Conservation (phyloP, 345 rosid species). For the Populus tremula region DNA sequence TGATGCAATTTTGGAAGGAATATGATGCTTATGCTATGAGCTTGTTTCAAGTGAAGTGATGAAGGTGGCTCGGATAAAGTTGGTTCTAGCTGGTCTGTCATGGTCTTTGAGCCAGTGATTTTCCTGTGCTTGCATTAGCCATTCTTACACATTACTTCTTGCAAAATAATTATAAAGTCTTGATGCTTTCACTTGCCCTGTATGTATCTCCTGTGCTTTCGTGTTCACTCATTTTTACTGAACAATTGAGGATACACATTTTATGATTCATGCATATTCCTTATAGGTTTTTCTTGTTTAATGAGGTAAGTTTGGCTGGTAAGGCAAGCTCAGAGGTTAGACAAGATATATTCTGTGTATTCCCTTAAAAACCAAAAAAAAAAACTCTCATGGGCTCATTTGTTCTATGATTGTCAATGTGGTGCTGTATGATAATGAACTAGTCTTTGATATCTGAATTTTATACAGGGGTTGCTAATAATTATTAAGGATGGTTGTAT, state of each 20-base stretch:
- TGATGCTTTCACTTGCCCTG: not conserved
- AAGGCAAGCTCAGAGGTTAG: not conserved
- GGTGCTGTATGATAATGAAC: no score
- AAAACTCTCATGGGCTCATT: not conserved
- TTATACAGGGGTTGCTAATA: conserved; percentile 1
- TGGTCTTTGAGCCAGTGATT: not conserved
- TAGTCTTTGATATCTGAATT: no score
- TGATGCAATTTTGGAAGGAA: not conserved
- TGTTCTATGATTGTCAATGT: not conserved
- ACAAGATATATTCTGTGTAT: not conserved
- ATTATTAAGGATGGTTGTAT: not conserved
- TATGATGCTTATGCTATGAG: not conserved
- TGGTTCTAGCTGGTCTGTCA: not conserved
- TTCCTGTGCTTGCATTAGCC: not conserved
- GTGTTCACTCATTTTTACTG: not conserved
- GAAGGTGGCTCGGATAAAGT: not conserved
- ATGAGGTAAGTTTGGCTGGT: conserved; percentile 1
- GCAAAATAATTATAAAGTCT: not conserved
- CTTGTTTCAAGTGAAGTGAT: not conserved
- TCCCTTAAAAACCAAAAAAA: not conserved
- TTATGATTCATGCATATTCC: not conserved
- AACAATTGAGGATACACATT: not conserved
- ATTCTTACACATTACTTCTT: not conserved
- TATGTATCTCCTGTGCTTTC: not conserved
- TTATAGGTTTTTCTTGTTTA: not conserved